phyloP scores from a whole-genome alignment of 2,329 filamentous ascomycete species.

The Fusarium duplospermum region DNA sequence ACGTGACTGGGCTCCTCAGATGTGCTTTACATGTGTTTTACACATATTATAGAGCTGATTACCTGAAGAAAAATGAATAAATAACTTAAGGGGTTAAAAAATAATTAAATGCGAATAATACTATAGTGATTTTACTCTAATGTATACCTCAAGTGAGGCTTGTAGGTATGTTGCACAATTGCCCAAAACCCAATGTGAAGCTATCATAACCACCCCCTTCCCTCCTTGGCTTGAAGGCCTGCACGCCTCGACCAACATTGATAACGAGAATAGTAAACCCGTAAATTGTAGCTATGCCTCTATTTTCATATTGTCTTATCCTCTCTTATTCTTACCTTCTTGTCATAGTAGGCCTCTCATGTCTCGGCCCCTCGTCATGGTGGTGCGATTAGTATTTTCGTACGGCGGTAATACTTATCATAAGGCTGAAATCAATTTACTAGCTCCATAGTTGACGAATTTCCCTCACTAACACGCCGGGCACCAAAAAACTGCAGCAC shows the following conservation, averaged over 20 bases:
- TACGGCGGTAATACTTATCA: not conserved
- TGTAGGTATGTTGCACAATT: not conserved
- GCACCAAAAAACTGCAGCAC: conserved; percentile 5
- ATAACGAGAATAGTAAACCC: not conserved
- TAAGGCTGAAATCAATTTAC: not conserved
- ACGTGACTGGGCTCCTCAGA: not conserved
- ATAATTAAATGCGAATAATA: too few species aligned
- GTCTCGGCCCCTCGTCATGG: not conserved
- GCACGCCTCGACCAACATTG: not conserved
- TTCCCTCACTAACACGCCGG: conserved; percentile 2
- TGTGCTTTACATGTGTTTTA: not conserved
- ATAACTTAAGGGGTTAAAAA: too few species aligned
- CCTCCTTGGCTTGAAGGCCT: not conserved
- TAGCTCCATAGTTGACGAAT: conserved; percentile 22
- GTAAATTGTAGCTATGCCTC: not conserved
- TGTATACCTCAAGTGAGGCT: not conserved
- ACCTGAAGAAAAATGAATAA: too few species aligned
- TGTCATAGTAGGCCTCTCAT: not conserved
- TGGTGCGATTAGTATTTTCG: not conserved
- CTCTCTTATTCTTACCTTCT: not conserved
- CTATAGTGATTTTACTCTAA: too few species aligned
- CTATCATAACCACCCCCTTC: not conserved
- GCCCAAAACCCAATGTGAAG: not conserved
- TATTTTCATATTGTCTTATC: not conserved
- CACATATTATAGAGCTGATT: not conserved